Percentiles rank a stretch among this genome's conserved stretches.
Conservation (phyloP, 164 flowering plant species). For the Buxus sempervirens region DNA sequence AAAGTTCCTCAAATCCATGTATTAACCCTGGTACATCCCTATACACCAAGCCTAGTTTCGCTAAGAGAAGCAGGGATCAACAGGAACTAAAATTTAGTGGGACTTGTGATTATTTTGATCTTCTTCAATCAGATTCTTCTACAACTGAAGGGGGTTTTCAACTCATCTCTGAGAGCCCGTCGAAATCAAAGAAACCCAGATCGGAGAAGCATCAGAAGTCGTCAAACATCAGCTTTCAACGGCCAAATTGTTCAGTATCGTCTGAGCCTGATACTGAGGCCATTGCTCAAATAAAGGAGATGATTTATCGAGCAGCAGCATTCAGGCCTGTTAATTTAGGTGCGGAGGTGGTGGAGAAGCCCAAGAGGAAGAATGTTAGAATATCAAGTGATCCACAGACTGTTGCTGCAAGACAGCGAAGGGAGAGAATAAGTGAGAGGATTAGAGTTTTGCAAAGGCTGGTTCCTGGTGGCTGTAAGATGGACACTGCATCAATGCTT, state of each 20-base stretch:
- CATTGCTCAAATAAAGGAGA: slow-evolving; percentile 88
- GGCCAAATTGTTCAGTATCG: slow-evolving; percentile 34
- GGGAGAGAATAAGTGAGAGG: slow-evolving; percentile 90
- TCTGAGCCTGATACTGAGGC: slow-evolving; percentile 75
- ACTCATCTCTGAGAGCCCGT: slow-evolving; percentile 35
- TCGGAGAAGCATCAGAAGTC: slow-evolving; percentile 40
- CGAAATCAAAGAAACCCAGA: slow-evolving; percentile 47
- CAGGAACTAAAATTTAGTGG: not conserved
- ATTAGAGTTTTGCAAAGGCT: slow-evolving; percentile 82
- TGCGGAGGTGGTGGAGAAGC: slow-evolving; percentile 65
- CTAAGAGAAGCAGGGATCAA: slow-evolving; percentile 15
- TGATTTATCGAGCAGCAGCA: slow-evolving; percentile 85
- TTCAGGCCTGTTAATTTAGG: slow-evolving; percentile 81
- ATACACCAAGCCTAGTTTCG: slow-evolving; percentile 11
- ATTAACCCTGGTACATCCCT: not conserved
- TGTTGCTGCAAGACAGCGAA: slow-evolving; percentile 90
- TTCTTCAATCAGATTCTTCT: slow-evolving; percentile 23
- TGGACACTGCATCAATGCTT: slow-evolving; percentile 99
- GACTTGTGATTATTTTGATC: slow-evolving; percentile 19
- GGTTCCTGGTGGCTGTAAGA: slow-evolving; percentile 93
- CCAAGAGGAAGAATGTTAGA: slow-evolving; percentile 82
- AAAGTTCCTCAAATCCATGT: slow-evolving; percentile 16
- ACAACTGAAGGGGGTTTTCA: slow-evolving; percentile 31
- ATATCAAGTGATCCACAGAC: slow-evolving; percentile 95
- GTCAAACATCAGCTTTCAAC: slow-evolving; percentile 70